phyloP scores from a whole-genome alignment of 371 early-diverging fungal species.

The Syncephalastrum sp. region DNA sequence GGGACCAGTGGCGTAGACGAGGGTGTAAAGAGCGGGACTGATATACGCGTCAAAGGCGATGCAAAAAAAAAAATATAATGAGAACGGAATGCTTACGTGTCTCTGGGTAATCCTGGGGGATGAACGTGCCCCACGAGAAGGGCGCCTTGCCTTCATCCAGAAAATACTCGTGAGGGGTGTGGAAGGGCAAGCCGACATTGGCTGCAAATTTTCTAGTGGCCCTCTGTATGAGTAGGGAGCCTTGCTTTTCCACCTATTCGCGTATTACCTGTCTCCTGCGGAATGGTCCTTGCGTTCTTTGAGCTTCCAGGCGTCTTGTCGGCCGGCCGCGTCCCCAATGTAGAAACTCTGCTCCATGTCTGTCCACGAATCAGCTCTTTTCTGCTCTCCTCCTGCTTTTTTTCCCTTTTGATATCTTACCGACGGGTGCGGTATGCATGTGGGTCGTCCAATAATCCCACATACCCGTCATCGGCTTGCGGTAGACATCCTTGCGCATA shows the following conservation, averaged over 20 bases:
- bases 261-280: slow-evolving; percentile 65
- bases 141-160: slow-evolving; percentile 45
- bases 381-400: background rate
- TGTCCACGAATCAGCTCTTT: slow-evolving; percentile 11
- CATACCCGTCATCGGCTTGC: slow-evolving; percentile 88
- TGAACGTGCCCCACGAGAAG: slow-evolving; percentile 55
- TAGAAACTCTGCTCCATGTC: slow-evolving; percentile 65
- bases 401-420: slow-evolving; percentile 16
- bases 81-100: slow-evolving; percentile 21
- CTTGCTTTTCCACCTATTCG: background rate
- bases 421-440: slow-evolving; percentile 45
- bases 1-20: slow-evolving; percentile 39
- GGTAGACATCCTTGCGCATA: slow-evolving; percentile 61
- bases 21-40: slow-evolving; percentile 23
- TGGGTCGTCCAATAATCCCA: slow-evolving; percentile 66
- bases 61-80: background rate
- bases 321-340: slow-evolving; percentile 93
- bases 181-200: slow-evolving; percentile 70
- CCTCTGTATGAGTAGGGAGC: background rate
- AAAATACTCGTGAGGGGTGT: slow-evolving; percentile 87
- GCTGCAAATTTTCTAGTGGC: slow-evolving; percentile 72
- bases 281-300: slow-evolving; percentile 71
- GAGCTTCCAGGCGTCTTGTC: slow-evolving; percentile 62
- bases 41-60: slow-evolving; percentile 14
- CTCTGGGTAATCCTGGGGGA: slow-evolving; percentile 46